Base-by-base conservation (phyloP, 371 early-diverging fungal genomes). In the Mucor piriformis region DNA sequence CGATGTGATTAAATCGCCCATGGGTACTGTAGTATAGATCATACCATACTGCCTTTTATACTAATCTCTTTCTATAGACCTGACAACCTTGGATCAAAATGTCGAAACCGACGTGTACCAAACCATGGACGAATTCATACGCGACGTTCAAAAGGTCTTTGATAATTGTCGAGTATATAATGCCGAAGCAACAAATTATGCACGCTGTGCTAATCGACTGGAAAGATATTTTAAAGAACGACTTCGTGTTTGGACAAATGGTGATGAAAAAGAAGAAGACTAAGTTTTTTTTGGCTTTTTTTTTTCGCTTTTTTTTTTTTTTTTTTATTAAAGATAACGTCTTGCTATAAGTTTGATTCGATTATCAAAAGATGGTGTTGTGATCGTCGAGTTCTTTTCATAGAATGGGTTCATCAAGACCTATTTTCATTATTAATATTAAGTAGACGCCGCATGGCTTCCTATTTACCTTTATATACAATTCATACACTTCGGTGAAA, bases 1-100 rank as follows among this genome's bases (percentile, higher is more conserved):
- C 64, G 84, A 88, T 8, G 88, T 98, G 34, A 97, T 99, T 70
- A 95, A 91, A 62, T 89, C 94, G 44, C 99, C 99, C 0, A 99
- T 99, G 99, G 96, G 92, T 92, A 83, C n/a, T n/a, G n/a, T n/a
- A n/a, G n/a, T n/a, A n/a, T n/a, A n/a, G n/a, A n/a, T n/a, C n/a
- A n/a, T n/a, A n/a, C n/a, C n/a, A n/a, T n/a, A n/a, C n/a, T n/a
- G n/a, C n/a, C n/a, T n/a, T 13, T 3, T n/a, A 12, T 37, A 37
- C 23, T 37, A 7, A 52, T 37, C 25, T 1, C 3, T 25, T 27
- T 42, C 1, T 35, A n/a, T 57, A 82, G 90, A 90, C 70, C 57
- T 91, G n/a, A 70, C 74, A 15, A 86, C 79, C 20, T 66, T 91
- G 23, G 75, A 75, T 47, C 55, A 72, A 48, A 87, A 87, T 60